phyloP scores from a whole-genome alignment of 116 monocot genomes.

The Cymodocea nodosa region DNA sequence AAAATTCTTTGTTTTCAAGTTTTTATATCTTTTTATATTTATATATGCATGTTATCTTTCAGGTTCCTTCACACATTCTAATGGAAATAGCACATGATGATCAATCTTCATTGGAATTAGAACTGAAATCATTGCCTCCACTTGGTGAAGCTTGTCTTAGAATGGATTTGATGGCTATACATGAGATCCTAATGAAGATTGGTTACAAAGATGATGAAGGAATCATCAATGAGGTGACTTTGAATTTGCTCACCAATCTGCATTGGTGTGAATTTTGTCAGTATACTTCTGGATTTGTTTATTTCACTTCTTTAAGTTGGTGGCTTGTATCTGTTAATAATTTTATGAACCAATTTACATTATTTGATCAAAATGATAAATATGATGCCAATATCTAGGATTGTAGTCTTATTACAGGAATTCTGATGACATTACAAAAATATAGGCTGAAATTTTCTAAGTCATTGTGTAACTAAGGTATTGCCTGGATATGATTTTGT shows the following conservation, averaged over 20 bases:
- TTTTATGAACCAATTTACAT: too few species aligned
- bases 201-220: constrained; percentile 95
- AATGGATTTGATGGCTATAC: constrained; percentile 83
- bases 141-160: constrained; percentile 84
- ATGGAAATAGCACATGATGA: constrained; percentile 71
- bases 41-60: constrained; percentile 2
- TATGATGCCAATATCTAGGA: too few species aligned
- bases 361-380: too few species aligned
- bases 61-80: constrained; percentile 78
- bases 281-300: background rate
- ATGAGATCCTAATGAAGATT: constrained; percentile 66
- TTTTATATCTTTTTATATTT: background rate
- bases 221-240: constrained; percentile 81
- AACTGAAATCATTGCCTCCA: constrained; percentile 69
- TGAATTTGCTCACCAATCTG: background rate
- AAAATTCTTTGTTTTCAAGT: too few species aligned
- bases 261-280: background rate
- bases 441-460: too few species aligned
- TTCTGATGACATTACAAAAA: too few species aligned
- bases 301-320: background rate
- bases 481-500: too few species aligned
- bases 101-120: constrained; percentile 45
- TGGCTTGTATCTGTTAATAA: background rate
- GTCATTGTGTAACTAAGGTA: too few species aligned
- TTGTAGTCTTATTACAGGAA: too few species aligned